phyloP scores from a whole-genome alignment of 1,139 yeast genomes.

The Scheffersomyces quercinus region DNA sequence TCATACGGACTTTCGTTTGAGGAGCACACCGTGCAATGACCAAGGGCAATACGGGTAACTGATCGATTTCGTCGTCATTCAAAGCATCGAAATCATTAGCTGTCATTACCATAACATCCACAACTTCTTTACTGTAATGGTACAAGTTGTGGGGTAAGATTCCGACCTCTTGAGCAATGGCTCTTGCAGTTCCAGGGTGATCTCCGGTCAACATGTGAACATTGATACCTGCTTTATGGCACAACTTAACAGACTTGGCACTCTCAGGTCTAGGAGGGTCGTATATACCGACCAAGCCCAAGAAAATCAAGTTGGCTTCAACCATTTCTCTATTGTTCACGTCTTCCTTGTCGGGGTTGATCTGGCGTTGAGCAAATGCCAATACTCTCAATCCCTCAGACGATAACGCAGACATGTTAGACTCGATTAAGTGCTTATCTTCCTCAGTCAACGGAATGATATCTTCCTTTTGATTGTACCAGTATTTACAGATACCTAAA shows the following conservation, averaged over 20 bases:
- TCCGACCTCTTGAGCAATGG: conserved; percentile 54
- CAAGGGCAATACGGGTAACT: conserved; percentile 35
- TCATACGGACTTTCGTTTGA: conserved; percentile 51
- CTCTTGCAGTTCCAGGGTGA: conserved; percentile 53
- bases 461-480: conserved; percentile 29
- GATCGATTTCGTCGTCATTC: conserved; percentile 30
- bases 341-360: conserved; percentile 11
- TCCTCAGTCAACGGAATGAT: conserved; percentile 23
- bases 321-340: conserved; percentile 22
- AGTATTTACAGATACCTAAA: conserved; percentile 36
- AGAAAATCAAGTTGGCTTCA: conserved; percentile 39
- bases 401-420: conserved; percentile 37
- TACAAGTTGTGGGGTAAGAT: conserved; percentile 45
- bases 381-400: conserved; percentile 47
- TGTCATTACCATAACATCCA: conserved; percentile 40
- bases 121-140: conserved; percentile 35
- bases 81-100: conserved; percentile 48
- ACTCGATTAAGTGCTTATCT: conserved; percentile 24
- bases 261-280: conserved; percentile 60
- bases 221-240: conserved; percentile 53
- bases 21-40: conserved; percentile 56
- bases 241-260: conserved; percentile 40
- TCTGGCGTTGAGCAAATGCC: conserved; percentile 34
- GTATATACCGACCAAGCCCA: conserved; percentile 52
- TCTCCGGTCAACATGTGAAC: conserved; percentile 59